Conservation (phyloP, 2,329 filamentous ascomycete genomes). For the Harringtonia lauricola region DNA sequence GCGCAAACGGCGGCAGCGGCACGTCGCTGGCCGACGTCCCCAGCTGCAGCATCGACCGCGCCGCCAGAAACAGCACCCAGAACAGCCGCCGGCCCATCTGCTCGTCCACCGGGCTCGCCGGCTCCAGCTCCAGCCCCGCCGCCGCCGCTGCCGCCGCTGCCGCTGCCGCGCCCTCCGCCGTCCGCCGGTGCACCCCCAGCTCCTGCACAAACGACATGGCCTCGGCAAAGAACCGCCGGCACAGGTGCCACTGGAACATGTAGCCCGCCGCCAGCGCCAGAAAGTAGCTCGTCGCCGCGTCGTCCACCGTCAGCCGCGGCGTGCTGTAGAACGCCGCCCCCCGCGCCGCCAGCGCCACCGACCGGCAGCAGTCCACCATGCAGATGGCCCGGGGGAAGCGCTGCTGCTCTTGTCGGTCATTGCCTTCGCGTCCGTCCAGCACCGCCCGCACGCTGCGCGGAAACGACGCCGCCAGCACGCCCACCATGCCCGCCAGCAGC, state of each 20-base stretch:
- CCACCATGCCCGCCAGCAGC: slow-evolving; percentile 64
- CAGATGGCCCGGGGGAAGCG: slow-evolving; percentile 58
- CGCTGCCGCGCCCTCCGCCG: slow-evolving; percentile 4
- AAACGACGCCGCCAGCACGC: slow-evolving; percentile 62
- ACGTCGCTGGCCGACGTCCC: slow-evolving; percentile 62
- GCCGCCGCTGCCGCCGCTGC: background rate
- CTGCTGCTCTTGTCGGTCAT: slow-evolving; percentile 22
- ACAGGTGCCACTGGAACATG: slow-evolving; percentile 55
- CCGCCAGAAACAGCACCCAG: slow-evolving; percentile 69
- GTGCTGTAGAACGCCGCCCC: slow-evolving; percentile 41
- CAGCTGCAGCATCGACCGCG: slow-evolving; percentile 67
- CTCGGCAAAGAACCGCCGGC: slow-evolving; percentile 62
- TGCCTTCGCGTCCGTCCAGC: background rate
- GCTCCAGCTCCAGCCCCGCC: background rate
- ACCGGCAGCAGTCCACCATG: slow-evolving; percentile 60
- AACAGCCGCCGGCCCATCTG: slow-evolving; percentile 72
- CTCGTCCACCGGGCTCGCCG: slow-evolving; percentile 59
- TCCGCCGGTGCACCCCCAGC: slow-evolving; percentile 48
- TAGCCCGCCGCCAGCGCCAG: slow-evolving; percentile 56
- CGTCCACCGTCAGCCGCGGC: slow-evolving; percentile 36
- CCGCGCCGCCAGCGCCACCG: slow-evolving; percentile 56
- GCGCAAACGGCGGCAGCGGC: slow-evolving; percentile 63
- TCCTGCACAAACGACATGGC: slow-evolving; percentile 58
- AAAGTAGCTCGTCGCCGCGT: slow-evolving; percentile 66
- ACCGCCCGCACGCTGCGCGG: slow-evolving; percentile 60